Base-by-base conservation (phyloP, 2,329 filamentous ascomycete genomes). In the Plenodomus biglobosus region DNA sequence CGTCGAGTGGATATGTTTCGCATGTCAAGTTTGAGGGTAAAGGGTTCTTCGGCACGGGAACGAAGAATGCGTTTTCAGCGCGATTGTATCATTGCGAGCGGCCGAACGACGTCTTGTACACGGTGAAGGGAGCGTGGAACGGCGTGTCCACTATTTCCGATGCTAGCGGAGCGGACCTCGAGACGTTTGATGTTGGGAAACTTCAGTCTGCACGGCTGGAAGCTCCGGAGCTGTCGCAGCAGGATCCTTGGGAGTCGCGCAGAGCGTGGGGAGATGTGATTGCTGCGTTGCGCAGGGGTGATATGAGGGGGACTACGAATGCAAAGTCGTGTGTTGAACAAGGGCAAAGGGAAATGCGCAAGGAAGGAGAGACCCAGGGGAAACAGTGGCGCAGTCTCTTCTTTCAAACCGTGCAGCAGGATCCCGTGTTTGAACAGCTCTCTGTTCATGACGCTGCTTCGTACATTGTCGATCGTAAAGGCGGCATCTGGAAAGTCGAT, bases 161-260 rank as follows among this genome's bases (percentile, higher is more conserved):
- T 46, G 52, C 53, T 22, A 64, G 56, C 16, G 71, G 65, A 6
- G 53, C 68, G 17, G 56, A 68, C 17, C 53, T 76, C 7, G 74
- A 77, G 35, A 64, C 54, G 0, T 73, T 71, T 44, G 65, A 72
- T 41, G 63, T 65, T 7, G 56, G 56, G 8, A 47, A 59, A 2
- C 52, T 61, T 35, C 38, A 46, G 10, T 60, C 57, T n/a, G 30
- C 50, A 24, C 59, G 49, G 16, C 59, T 65, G 34, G 51, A 48
- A n/a, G 61, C 62, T 16, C 50, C 59, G 10, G 63, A 70, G 13
- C 38, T 71, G 3, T 58, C 68, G 1, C 53, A 73, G 22, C 74
- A 77, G 46, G 75, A 77, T 58, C 68, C 73, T 0, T 78, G 74
- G 74, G 75, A 78, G 52, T 73, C 71, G 18, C 58, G 74, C 15